A percentile compares a stretch with the other conserved stretches of the same genome.
Conservation (phyloP, 805 yeast genomes). For the Priceomyces carsonii region DNA sequence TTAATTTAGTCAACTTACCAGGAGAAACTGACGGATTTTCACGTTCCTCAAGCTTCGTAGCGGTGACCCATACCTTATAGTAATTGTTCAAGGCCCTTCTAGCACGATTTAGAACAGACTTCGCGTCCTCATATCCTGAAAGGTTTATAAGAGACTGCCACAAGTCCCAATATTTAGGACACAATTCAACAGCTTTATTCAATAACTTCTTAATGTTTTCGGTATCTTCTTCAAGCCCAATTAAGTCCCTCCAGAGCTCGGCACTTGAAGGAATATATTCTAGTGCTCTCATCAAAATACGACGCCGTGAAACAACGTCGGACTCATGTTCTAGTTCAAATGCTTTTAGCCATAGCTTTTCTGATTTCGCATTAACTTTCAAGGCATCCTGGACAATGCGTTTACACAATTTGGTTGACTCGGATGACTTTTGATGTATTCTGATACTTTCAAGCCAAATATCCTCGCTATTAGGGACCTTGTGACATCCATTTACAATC, state of each 20-base stretch:
- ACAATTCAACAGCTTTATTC: conserved; percentile 63
- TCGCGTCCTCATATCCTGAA: conserved; percentile 50
- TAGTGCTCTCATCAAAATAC: conserved; percentile 69
- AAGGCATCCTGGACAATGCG: conserved; percentile 68
- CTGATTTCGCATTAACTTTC: conserved; percentile 52
- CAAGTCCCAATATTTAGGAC: conserved; percentile 63
- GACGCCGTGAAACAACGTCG: conserved; percentile 51
- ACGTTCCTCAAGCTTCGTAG: conserved; percentile 61
- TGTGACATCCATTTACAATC: conserved; percentile 73
- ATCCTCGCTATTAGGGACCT: conserved; percentile 65
- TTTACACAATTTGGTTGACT: conserved; percentile 47
- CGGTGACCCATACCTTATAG: conserved; percentile 66
- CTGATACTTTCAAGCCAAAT: conserved; percentile 83
- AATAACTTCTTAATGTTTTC: conserved; percentile 55
- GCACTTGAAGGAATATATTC: conserved; percentile 59
- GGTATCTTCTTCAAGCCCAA: conserved; percentile 56
- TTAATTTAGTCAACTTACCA: conserved; percentile 47
- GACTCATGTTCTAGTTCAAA: conserved; percentile 54
- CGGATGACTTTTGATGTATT: conserved; percentile 49
- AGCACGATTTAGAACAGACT: conserved; percentile 57
- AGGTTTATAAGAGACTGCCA: conserved; percentile 62
- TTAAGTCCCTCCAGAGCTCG: conserved; percentile 67
- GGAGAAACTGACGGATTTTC: conserved; percentile 48
- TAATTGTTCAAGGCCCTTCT: conserved; percentile 52
- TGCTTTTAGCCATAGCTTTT: conserved; percentile 74